These are phyloP conservation scores for Podospora appendiculata DNA, from an alignment of 495 filamentous ascomycete species.

Conservation along the genomic window DNA sequence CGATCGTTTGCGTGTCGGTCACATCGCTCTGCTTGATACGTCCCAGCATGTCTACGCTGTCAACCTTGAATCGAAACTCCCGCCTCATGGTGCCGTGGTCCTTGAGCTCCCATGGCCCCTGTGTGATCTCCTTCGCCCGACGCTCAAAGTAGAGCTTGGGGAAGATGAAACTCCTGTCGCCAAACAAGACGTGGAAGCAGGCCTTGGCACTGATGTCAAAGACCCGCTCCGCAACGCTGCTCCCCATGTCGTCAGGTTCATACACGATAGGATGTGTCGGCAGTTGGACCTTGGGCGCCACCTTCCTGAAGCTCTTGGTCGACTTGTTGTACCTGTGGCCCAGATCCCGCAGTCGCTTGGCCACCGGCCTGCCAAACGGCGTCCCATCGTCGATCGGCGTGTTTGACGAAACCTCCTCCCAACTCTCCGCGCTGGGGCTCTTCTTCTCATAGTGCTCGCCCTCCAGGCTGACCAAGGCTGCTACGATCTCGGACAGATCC, in stretches of 20 bases:
- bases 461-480: slow-evolving; percentile 49
- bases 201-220: slow-evolving; percentile 88
- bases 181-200: slow-evolving; percentile 91
- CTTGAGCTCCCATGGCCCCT: slow-evolving; percentile 71
- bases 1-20: slow-evolving; percentile 80
- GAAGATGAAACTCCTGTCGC: slow-evolving; percentile 90
- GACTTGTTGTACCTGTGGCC: slow-evolving; percentile 44
- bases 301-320: slow-evolving; percentile 39
- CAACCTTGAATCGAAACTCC: slow-evolving; percentile 74
- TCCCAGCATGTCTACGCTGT: slow-evolving; percentile 58
- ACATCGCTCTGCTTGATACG: slow-evolving; percentile 51
- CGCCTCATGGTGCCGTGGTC: slow-evolving; percentile 63
- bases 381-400: slow-evolving; percentile 55
- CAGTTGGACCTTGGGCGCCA: slow-evolving; percentile 71
- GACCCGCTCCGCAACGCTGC: slow-evolving; percentile 59
- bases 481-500: slow-evolving; percentile 41
- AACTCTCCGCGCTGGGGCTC: slow-evolving; percentile 77
- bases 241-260: slow-evolving; percentile 71
- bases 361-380: slow-evolving; percentile 29
- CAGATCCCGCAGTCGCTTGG: slow-evolving; percentile 42
- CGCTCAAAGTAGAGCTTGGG: slow-evolving; percentile 84
- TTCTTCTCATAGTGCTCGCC: slow-evolving; percentile 47
- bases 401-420: slow-evolving; percentile 74
- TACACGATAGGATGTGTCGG: slow-evolving; percentile 76
- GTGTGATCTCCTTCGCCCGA: slow-evolving; percentile 69